Base-by-base conservation (phyloP, 352 stramenopile species). In the Phytophthora cactorum region DNA sequence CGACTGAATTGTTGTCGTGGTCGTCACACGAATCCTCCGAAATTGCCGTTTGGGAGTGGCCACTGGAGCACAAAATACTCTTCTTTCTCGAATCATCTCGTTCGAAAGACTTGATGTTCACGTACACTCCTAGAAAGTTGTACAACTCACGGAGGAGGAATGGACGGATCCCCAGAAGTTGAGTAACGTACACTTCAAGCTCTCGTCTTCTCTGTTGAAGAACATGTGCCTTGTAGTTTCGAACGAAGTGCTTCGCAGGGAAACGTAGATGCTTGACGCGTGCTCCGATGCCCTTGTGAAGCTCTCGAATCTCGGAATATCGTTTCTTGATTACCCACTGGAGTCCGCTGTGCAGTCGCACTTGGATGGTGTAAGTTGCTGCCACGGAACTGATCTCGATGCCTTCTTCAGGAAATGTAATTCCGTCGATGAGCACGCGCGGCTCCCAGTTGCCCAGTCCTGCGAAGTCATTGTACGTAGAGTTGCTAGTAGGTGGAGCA, bases 111-210 rank as follows among this genome's bases (percentile, higher is more conserved):
- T 60, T 60, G 38, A 60, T 51, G 27, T 60, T 60, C 15, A 43
- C 39, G 27, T 60, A 60, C 7, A 60, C 53, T 11, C 53, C 53
- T 4, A 60, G n/a, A 14, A 60, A 60, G 52, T 60, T 60, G 53
- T 51, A 60, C 53, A 60, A 31, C 31, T 60, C 38, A 8, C 53
- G 53, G 8, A 34, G n/a, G 10, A 60, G 53, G 10, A 60, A 51
- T 41, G 53, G 53, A 17, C 53, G 53, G 4, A 60, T 41, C 3
- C n/a, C 27, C 27, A 60, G 27, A 3, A 60, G 53, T 41, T 49
- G 4, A 4, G 17, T 47, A 5, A 58, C 27, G 38, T 58, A 58
- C 6, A 3, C 17, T 27, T 47, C 34, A n/a, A 58, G 52, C 2
- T 47, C 32, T 47, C 6, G 32, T 49, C 34, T 9, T 25, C 52